Evolutionary conservation across 2,329 filamentous ascomycete species (phyloP).

Genomic region (Ceratocystis variospora): DNA sequence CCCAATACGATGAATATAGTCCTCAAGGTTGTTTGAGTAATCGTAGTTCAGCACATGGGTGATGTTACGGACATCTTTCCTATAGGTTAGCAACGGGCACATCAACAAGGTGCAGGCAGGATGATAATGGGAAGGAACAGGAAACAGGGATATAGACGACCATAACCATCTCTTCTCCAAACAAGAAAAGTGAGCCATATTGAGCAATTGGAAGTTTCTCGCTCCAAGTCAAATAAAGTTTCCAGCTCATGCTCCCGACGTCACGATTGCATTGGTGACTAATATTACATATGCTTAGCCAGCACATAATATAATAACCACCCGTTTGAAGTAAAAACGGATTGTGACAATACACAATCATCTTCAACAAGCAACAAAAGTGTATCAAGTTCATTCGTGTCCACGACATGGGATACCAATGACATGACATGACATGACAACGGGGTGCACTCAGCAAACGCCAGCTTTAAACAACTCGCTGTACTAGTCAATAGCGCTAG

Average conservation of each 20-base stretch:
- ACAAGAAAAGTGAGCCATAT: background rate
- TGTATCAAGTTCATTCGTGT: background rate
- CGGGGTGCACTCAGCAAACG: background rate
- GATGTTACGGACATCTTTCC: slow-evolving; percentile 98
- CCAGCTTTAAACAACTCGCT: slow-evolving; percentile 2
- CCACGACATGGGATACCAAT: background rate
- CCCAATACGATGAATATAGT: slow-evolving; percentile 94
- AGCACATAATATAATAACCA: background rate
- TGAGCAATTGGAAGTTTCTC: background rate
- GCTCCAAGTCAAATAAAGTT: background rate
- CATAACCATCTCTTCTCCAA: slow-evolving; percentile 1
- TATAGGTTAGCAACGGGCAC: slow-evolving; percentile 28
- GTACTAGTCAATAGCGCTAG: background rate
- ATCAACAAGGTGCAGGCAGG: slow-evolving; percentile 51
- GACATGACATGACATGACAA: background rate
- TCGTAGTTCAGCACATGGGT: slow-evolving; percentile 99
- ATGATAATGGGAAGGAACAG: slow-evolving; percentile 38
- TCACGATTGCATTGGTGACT: slow-evolving; percentile 13
- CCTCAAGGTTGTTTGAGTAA: slow-evolving; percentile 97
- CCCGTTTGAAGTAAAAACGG: slow-evolving; percentile 5
- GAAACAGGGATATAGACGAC: slow-evolving; percentile 31
- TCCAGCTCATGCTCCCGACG: slow-evolving; percentile 12
- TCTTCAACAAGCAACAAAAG: slow-evolving; percentile 12
- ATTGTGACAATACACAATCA: background rate
- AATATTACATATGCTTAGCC: background rate